Evolutionary conservation across 2,329 filamentous ascomycete species (phyloP), one percentile per base, ranked within the genome.

Genomic region (Lecanicillium sp.): DNA sequence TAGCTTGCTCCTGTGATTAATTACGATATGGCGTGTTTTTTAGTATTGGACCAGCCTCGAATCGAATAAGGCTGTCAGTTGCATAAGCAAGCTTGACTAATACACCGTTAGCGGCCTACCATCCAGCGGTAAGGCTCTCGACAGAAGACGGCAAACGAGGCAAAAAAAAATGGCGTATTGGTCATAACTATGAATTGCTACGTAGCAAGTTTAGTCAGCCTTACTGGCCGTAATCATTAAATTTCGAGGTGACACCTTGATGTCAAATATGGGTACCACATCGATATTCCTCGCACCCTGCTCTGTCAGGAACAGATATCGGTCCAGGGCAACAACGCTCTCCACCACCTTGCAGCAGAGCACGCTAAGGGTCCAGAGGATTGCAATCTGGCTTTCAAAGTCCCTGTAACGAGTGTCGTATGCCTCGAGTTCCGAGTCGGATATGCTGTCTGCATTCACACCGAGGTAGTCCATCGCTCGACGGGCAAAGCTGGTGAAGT

Each of bases 341-440:
- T 59, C 56, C 3, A 59, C 49, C 1, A 57, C 38, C 38, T 59
- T 59, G 36, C 55, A 56, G 41, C 56, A 59, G 1, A 59, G 35
- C 11, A 58, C 45, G 8, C 56, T 51, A 12, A 59, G 40, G 2
- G 54, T 58, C 56, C 56, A 59, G 11, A 59, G 17, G 4, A 59
- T 57, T 2, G 56, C 52, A 3, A 59, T 48, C 22, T 46, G 50
- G 3, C 53, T 47, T 28, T 53, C 48, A 18, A 43, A 48, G 2
- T 33, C 25, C 17, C 36, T 28, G 33, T 57, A 57, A 2, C 43
- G 37, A 3, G 40, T 19, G 17, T 58, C 53, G 17, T 59, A 59
- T 4, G 25, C 22, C 10, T 18, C 7, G 2, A 59, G 44, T 4
- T 57, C 54, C 8, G 33, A 38, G 2, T 39, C 33, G 8, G 44